phyloP scores from a whole-genome alignment of 805 yeast genomes.

The Ogataea zsoltii region DNA sequence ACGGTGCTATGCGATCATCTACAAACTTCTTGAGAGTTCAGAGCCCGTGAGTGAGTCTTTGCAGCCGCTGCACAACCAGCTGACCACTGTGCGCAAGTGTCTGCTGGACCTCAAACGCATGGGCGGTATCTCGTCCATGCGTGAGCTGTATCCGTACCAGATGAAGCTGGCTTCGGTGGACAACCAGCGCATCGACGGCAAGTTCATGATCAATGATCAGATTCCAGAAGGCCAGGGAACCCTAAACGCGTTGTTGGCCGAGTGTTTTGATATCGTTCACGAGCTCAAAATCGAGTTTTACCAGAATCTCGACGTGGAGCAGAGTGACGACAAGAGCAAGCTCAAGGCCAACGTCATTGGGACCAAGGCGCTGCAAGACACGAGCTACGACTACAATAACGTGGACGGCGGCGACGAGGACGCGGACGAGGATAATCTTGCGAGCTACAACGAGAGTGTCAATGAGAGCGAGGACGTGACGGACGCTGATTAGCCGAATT shows the following conservation, averaged over 20 bases:
- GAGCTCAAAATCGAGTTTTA: conserved; percentile 87
- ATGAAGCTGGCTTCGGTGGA: conserved; percentile 90
- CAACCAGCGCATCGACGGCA: conserved; percentile 85
- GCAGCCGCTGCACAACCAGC: conserved; percentile 90
- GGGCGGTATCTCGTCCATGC: conserved; percentile 84
- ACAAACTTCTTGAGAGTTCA: conserved; percentile 83
- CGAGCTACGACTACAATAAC: conserved; percentile 37
- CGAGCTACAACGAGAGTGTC: conserved; percentile 34
- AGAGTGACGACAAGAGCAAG: conserved; percentile 31
- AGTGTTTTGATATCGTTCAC: conserved; percentile 90
- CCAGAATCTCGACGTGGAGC: conserved; percentile 47
- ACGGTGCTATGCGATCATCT: conserved; percentile 87
- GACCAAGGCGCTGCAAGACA: conserved; percentile 37
- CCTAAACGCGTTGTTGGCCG: conserved; percentile 85
- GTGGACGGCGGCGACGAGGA: conserved; percentile 31
- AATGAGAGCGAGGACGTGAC: conserved; percentile 33
- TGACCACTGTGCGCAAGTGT: conserved; percentile 89
- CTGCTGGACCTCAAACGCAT: conserved; percentile 84
- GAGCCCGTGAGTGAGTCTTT: conserved; percentile 96
- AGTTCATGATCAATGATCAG: conserved; percentile 81
- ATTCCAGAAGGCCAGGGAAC: conserved; percentile 99
- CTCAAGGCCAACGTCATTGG: conserved; percentile 38
- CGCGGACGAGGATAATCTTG: conserved; percentile 31
- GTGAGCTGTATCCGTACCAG: conserved; percentile 95
- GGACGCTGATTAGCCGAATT: conserved; percentile 19